Percentiles rank a stretch among this genome's conserved stretches.
Conservation (phyloP, 2,329 filamentous ascomycete genomes). For the Apiospora hydei region DNA sequence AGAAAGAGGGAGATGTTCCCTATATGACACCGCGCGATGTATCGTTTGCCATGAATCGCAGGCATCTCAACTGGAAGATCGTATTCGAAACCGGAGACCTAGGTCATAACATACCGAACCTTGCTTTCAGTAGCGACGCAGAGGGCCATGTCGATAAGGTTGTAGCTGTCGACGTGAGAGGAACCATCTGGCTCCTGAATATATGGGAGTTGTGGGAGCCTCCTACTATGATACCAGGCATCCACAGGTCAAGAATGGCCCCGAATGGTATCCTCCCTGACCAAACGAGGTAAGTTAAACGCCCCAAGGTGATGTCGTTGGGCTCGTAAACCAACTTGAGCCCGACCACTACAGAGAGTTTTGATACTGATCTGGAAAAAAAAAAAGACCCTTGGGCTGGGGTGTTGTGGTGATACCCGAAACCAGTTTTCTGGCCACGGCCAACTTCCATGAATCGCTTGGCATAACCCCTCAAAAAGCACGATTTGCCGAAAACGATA, state of each 20-base stretch:
- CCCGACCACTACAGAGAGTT: constrained; percentile 30
- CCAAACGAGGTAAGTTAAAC: constrained; percentile 34
- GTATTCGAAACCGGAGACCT: constrained; percentile 48
- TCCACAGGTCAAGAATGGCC: constrained; percentile 4
- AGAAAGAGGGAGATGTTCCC: constrained; percentile 23
- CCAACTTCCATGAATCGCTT: constrained; percentile 39
- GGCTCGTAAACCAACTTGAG: constrained; percentile 35
- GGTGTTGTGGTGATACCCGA: constrained; percentile 55
- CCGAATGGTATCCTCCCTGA: constrained; percentile 8
- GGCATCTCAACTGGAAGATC: constrained; percentile 59
- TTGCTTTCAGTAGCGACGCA: constrained; percentile 57
- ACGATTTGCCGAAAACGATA: constrained; percentile 29
- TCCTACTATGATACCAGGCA: constrained; percentile 16
- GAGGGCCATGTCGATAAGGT: constrained; percentile 58
- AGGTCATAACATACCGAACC: constrained; percentile 59
- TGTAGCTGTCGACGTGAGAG: constrained; percentile 59
- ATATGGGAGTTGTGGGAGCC: constrained; percentile 53
- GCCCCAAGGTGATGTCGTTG: neutral
- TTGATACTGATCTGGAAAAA: constrained; percentile 30
- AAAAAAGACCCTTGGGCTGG: constrained; percentile 50
- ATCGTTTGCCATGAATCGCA: constrained; percentile 44
- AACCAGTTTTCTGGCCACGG: constrained; percentile 49
- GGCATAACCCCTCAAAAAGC: constrained; percentile 39
- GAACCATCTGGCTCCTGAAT: constrained; percentile 56
- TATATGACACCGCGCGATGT: constrained; percentile 38